These are phyloP conservation scores for Monosporozyma aquatica DNA, from an alignment of 805 yeast species.

Conservation along the genomic window DNA sequence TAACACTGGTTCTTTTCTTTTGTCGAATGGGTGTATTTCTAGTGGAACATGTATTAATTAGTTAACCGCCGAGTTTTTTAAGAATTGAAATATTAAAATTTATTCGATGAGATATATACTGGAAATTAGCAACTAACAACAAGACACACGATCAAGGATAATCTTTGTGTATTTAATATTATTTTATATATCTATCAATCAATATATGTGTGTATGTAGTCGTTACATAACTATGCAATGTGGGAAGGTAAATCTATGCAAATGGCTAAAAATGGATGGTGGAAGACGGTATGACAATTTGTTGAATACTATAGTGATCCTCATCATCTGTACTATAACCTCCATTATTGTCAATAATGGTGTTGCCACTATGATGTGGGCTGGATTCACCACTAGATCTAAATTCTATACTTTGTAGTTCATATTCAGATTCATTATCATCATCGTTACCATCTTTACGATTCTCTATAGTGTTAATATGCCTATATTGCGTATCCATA, in stretches of 20 bases:
- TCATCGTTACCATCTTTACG: conserved; percentile 1
- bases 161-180: too few relatives aligned
- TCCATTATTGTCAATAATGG: not conserved
- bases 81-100: not conserved
- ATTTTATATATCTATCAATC: not conserved
- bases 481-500: not conserved
- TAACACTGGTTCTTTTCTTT: too few relatives aligned
- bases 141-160: too few relatives aligned
- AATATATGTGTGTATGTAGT: not conserved
- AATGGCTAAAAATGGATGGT: conserved; percentile 18
- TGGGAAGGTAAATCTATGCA: not conserved
- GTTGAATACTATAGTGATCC: conserved; percentile 6
- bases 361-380: conserved; percentile 6
- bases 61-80: too few relatives aligned
- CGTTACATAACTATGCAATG: not conserved
- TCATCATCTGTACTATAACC: not conserved
- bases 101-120: not conserved
- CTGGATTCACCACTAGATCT: conserved; percentile 11
- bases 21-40: too few relatives aligned
- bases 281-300: conserved; percentile 18
- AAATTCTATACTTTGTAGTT: conserved; percentile 17
- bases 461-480: not conserved
- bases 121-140: too few relatives aligned
- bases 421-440: conserved; percentile 7
- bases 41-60: too few relatives aligned